Base-by-base conservation (phyloP, 352 stramenopile species). In the Globisporangium camurandrum region DNA sequence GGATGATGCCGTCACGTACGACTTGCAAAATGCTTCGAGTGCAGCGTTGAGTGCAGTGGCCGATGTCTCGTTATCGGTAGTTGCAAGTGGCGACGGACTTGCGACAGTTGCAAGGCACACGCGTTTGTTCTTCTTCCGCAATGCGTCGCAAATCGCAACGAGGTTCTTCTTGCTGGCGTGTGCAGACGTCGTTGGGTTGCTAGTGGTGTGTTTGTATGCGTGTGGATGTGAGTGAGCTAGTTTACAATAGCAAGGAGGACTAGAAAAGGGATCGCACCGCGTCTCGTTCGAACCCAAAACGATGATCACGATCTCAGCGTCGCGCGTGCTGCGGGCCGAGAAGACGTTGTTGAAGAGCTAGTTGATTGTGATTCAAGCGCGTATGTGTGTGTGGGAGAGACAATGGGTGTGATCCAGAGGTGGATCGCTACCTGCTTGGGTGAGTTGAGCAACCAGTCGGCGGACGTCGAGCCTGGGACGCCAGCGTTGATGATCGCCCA, bases 401-500 rank as follows among this genome's bases (percentile, higher is more conserved):
- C 33, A 46, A 20, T n/a, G 2, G 2, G 3, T 7, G 17, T 17
- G 27, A 10, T 6, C 22, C 20, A 24, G 30, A 34, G 23, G 17
- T 34, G 11, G 31, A 36, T 0, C n/a, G 46, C 3, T 54, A 92
- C 81, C 67, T 89, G 71, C 36, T 66, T 83, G 0, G 69, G 56
- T 19, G 77, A 64, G 23, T 74, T 83, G 38, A 88, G 54, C 43
- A 76, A 56, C 82, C 82, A 93, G 37, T 90, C 72, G 0, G 49
- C 61, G 0, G 79, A 88, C 16, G 60, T 62, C 31, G 75, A 84
- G 43, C 73, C 71, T 17, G 79, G 68, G 9, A 90, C 64, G 27
- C 75, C 82, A 0, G 75, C 73, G 47, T 93, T 93, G 58, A 90
- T 67, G 57, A 93, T 76, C 40, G 81, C 75, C 82, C 82, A 93